Evolutionary conservation across 2,329 filamentous ascomycete species (phyloP).

Genomic region (Penicillium carneum): DNA sequence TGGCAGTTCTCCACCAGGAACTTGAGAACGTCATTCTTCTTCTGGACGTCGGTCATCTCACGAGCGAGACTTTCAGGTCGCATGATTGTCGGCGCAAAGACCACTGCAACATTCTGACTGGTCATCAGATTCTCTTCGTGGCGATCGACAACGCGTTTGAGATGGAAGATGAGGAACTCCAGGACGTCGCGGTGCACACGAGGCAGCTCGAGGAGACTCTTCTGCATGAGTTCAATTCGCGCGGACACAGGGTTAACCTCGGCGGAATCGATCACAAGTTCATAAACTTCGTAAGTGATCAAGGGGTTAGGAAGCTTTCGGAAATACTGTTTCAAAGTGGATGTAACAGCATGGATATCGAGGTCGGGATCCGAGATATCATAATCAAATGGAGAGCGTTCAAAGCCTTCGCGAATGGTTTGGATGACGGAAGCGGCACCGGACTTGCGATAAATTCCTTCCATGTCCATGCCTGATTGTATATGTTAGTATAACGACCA

Average conservation of each 20-base stretch:
- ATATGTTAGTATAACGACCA: conserved; percentile 26
- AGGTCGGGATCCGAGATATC: conserved; percentile 93
- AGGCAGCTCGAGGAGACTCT: conserved; percentile 79
- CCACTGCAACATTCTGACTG: conserved; percentile 91
- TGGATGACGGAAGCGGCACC: conserved; percentile 92
- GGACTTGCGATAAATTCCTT: conserved; percentile 97
- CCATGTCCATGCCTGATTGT: conserved; percentile 77
- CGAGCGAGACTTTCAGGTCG: conserved; percentile 85
- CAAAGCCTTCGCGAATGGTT: conserved; percentile 87
- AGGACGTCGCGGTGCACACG: conserved; percentile 85
- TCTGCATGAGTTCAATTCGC: conserved; percentile 73
- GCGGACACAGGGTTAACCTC: conserved; percentile 71
- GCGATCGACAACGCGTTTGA: conserved; percentile 81
- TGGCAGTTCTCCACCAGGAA: conserved; percentile 91
- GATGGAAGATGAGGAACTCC: conserved; percentile 92
- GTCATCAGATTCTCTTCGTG: conserved; percentile 94
- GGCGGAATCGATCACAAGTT: conserved; percentile 75
- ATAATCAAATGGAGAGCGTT: conserved; percentile 75
- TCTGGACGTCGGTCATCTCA: conserved; percentile 94
- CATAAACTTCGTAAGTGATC: conserved; percentile 91
- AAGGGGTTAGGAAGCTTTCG: conserved; percentile 87
- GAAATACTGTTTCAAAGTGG: conserved; percentile 96
- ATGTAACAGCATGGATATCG: conserved; percentile 95
- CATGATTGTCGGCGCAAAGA: conserved; percentile 98
- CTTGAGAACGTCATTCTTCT: conserved; percentile 89